A percentile compares a stretch with the other conserved stretches of the same genome.
phyloP scores from a whole-genome alignment of 371 early-diverging fungal genomes.

The Quaeritorhiza haematococci region DNA sequence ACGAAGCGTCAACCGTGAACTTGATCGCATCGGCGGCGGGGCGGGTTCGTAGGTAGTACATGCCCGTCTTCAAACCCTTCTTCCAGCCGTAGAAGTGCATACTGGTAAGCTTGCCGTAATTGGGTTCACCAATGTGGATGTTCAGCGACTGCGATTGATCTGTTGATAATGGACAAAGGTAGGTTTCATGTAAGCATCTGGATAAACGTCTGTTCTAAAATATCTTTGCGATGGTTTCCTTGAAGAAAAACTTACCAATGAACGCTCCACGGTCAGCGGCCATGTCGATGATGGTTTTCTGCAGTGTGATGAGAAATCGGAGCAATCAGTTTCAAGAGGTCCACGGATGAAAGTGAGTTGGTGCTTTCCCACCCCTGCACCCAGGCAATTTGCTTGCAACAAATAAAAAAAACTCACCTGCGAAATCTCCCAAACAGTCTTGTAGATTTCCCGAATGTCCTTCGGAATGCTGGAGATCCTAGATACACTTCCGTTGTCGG shows the following conservation, averaged over 20 bases:
- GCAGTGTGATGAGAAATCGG: slow-evolving; percentile 1
- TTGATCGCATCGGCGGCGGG: slow-evolving; percentile 98
- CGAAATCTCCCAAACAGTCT: slow-evolving; percentile 98
- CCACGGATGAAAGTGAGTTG: background rate
- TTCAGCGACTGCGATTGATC: slow-evolving; percentile 99
- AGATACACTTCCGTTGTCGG: slow-evolving; percentile 94
- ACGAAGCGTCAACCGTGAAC: slow-evolving; percentile 71
- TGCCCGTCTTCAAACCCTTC: slow-evolving; percentile 98
- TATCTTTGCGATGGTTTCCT: background rate
- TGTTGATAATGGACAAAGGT: slow-evolving; percentile 6
- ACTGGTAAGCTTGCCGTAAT: slow-evolving; percentile 85
- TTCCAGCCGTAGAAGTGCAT: slow-evolving; percentile 99
- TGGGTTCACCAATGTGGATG: slow-evolving; percentile 91
- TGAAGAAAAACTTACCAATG: slow-evolving; percentile 50
- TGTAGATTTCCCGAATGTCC: slow-evolving; percentile 92
- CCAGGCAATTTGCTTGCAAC: background rate
- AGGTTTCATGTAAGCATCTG: background rate
- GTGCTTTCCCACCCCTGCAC: background rate
- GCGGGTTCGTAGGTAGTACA: slow-evolving; percentile 98
- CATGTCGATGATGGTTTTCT: slow-evolving; percentile 58
- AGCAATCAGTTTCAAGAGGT: too few relatives aligned
- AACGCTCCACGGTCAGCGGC: slow-evolving; percentile 93
- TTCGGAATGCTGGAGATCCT: slow-evolving; percentile 79
- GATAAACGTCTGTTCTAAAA: background rate
- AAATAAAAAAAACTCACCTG: slow-evolving; percentile 39